Evolutionary conservation across 768 basidiomycete genomes (phyloP).

Genomic region (Clitopilus hobsonii): DNA sequence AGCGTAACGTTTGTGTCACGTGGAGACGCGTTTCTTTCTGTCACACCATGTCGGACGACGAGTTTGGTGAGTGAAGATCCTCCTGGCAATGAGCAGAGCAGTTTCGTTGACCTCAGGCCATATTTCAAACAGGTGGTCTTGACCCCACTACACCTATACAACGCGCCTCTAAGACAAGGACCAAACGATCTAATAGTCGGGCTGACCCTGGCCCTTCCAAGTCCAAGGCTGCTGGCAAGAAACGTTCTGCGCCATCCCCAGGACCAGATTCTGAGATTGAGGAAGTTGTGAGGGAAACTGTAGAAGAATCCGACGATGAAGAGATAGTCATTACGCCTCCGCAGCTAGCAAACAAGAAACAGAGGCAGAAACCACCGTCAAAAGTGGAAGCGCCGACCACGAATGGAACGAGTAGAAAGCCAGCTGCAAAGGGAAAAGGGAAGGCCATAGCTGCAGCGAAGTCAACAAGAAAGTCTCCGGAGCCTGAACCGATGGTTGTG

Average conservation of each 20-base stretch:
- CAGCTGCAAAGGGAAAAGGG: constrained; percentile 29
- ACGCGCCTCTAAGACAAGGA: constrained; percentile 7
- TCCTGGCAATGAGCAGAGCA: not conserved
- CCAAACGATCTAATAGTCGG: constrained; percentile 8
- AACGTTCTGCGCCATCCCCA: constrained; percentile 4
- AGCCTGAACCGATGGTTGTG: constrained; percentile 15
- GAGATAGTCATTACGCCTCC: not conserved
- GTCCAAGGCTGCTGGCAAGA: constrained; percentile 11
- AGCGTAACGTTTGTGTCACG: not conserved
- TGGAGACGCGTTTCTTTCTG: not conserved
- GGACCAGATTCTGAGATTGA: constrained; percentile 14
- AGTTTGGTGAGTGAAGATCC: not conserved
- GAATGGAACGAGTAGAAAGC: constrained; percentile 20
- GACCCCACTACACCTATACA: constrained; percentile 7
- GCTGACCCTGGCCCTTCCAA: constrained; percentile 13
- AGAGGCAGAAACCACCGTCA: constrained; percentile 4
- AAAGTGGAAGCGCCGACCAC: constrained; percentile 2
- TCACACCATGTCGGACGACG: constrained; percentile 1
- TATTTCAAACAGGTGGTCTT: constrained; percentile 10
- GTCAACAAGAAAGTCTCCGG: constrained; percentile 8
- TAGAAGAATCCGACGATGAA: constrained; percentile 5
- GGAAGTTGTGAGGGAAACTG: constrained; percentile 6
- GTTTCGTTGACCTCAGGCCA: not conserved
- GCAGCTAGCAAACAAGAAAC: not conserved
- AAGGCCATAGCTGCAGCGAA: constrained; percentile 17